Base-by-base conservation (phyloP, 2,329 filamentous ascomycete species). In the Xylaria sp. region DNA sequence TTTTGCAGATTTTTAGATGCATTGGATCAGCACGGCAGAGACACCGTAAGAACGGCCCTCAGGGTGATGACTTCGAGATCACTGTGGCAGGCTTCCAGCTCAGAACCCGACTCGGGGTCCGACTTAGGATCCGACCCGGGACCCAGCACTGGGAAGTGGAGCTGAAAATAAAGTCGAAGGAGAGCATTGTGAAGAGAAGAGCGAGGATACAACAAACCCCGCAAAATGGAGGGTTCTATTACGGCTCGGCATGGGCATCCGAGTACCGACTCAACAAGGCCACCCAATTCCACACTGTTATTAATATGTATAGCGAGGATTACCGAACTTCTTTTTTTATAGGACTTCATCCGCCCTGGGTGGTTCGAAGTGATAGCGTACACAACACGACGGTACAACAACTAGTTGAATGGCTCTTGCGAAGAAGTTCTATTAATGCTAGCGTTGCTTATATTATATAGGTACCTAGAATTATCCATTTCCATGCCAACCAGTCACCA, bases 371-470 rank as follows among this genome's bases (percentile, higher is more conserved):
- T 27, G 21, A 40, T 29, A 23, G n/a, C 13, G 21, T 63, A 44
- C 12, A 6, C n/a, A 29, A 13, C 13, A 32, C 9, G 23, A 25
- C 23, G 16, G 3, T 32, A 27, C 32, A 23, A 10, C 1, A 53
- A 55, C 55, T 35, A 27, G n/a, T 40, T 37, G 23, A 48, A 61
- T 59, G 21, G 18, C 25, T 68, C 57, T 68, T 55, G 57, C 61
- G 57, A 65, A 60, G 18, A 12, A 48, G 35, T 12, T 68, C 47
- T 68, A 62, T 70, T 65, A 54, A 68, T 64, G 27, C 50, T 51
- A 66, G 69, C 32, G 40, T 37, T 54, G 35, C 53, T 37, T 27
- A 50, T 44, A 18, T 44, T 27, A 50, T 37, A 18, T 63, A 50
- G 25, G 27, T 63, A 21, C 8, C 18, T 35, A 54, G 27, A 32